A percentile compares a stretch with the other conserved stretches of the same genome.
Conservation (phyloP, 2,329 filamentous ascomycete species). For the Truncatella angustata region DNA sequence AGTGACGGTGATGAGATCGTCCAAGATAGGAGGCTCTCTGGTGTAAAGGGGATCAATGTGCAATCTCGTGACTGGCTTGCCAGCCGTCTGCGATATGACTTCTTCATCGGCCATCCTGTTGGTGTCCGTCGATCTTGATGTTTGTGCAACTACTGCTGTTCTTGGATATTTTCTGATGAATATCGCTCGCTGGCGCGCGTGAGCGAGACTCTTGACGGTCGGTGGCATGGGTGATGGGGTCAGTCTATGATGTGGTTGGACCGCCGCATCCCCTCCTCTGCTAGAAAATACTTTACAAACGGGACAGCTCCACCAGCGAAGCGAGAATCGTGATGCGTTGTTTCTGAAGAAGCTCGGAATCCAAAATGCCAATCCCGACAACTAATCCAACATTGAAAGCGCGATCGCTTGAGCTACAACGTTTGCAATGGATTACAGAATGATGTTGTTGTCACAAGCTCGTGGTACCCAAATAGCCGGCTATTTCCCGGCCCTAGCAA, state of each 20-base stretch:
- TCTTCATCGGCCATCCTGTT: conserved; percentile 15
- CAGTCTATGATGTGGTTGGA: background rate
- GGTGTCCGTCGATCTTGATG: background rate
- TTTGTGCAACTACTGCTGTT: background rate
- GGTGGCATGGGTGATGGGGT: background rate
- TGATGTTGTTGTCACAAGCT: background rate
- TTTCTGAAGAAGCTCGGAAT: background rate
- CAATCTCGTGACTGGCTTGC: conserved; percentile 14
- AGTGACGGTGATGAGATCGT: conserved; percentile 65
- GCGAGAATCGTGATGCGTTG: no score
- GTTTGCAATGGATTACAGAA: background rate
- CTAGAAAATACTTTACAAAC: background rate
- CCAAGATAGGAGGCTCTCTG: conserved; percentile 59
- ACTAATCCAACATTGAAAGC: no score
- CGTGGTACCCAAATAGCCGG: background rate
- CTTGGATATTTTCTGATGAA: conserved; percentile 19
- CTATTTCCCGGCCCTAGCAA: conserved; percentile 1
- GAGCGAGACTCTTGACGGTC: conserved; percentile 5
- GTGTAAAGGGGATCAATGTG: conserved; percentile 47
- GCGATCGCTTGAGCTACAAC: no score
- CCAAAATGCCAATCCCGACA: background rate
- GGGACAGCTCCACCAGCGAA: background rate
- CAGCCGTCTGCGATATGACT: conserved; percentile 14
- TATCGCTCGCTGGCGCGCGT: conserved; percentile 13
- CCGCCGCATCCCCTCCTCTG: background rate